Evolutionary conservation across 176 grass and related monocot genomes (phyloP).

Genomic region (Melocanna baccifera): DNA sequence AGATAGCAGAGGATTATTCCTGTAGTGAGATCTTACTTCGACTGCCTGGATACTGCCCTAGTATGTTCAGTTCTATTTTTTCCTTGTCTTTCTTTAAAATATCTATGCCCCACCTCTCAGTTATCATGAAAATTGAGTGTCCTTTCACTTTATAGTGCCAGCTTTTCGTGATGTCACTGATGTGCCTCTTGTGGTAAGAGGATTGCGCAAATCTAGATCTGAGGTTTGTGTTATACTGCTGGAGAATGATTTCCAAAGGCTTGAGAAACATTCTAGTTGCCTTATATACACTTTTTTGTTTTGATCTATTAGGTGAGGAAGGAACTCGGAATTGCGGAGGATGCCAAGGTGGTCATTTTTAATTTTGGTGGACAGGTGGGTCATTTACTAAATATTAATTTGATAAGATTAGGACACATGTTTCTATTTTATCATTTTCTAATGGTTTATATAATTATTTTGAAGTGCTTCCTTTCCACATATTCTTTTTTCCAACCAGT

Average conservation of each 20-base stretch:
- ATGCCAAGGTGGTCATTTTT: constrained; percentile 94
- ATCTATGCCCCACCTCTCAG: neutral
- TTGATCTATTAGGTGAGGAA: constrained; percentile 58
- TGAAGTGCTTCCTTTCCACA: neutral
- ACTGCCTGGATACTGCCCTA: constrained; percentile 91
- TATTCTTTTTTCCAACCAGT: neutral
- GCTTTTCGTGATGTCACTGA: constrained; percentile 95
- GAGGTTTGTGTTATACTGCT: constrained; percentile 51
- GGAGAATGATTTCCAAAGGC: neutral
- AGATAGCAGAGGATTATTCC: constrained; percentile 94
- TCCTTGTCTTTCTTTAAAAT: neutral
- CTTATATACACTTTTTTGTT: too few relatives aligned
- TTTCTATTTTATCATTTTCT: neutral
- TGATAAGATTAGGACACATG: neutral
- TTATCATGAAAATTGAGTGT: constrained; percentile 27
- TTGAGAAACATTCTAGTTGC: too few relatives aligned
- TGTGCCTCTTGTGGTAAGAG: constrained; percentile 91
- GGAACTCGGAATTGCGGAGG: constrained; percentile 78
- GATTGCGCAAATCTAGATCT: constrained; percentile 70
- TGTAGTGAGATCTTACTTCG: constrained; percentile 80
- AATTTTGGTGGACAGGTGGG: constrained; percentile 95
- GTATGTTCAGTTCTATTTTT: constrained; percentile 45
- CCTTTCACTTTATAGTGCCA: constrained; percentile 58
- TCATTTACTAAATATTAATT: neutral
- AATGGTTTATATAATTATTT: neutral